Evolutionary conservation across 2,329 filamentous ascomycete genomes (phyloP), one percentile per base, ranked within the genome.

Genomic region (Neocatenulostroma microsporum): DNA sequence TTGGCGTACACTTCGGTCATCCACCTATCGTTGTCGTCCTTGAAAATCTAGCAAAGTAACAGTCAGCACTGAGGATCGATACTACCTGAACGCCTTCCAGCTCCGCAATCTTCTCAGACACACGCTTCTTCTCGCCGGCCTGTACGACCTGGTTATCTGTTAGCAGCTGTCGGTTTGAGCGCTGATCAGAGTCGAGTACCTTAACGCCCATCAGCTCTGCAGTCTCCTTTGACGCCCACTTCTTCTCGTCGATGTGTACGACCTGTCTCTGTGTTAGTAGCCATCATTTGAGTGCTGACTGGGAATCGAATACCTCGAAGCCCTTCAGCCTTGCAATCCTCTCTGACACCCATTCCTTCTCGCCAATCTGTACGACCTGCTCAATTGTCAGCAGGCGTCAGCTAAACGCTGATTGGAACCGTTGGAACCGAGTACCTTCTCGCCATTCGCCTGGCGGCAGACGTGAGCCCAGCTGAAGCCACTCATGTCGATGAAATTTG

Each of bases 371-470:
- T 8, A 31, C 13, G 18, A 31, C 14, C 29, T 31, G 15, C 11
- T 13, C 17, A 12, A 20, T 20, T 17, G 20, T 24, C 23, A 8
- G n/a, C n/a, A n/a, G n/a, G n/a, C n/a, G n/a, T n/a, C n/a, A n/a
- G n/a, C n/a, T n/a, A n/a, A n/a, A n/a, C n/a, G n/a, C n/a, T n/a
- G n/a, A n/a, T n/a, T n/a, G n/a, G n/a, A n/a, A n/a, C n/a, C n/a
- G n/a, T n/a, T n/a, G n/a, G n/a, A n/a, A n/a, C n/a, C n/a, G n/a
- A n/a, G n/a, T 30, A 43, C 40, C 34, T 43, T 18, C 13, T 34
- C 37, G n/a, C 37, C 40, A 13, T 14, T 28, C 7, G 40, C 33
- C 19, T 31, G 28, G 13, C 37, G 28, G 19, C 32, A 36, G 12
- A 40, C 12, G 18, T 38, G 28, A 5, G 37, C 40, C 23, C 25